Evolutionary conservation across 225 moss, liverwort and hornwort species (phyloP).

Genomic region (Bryoerythrophyllum caledonicum): DNA sequence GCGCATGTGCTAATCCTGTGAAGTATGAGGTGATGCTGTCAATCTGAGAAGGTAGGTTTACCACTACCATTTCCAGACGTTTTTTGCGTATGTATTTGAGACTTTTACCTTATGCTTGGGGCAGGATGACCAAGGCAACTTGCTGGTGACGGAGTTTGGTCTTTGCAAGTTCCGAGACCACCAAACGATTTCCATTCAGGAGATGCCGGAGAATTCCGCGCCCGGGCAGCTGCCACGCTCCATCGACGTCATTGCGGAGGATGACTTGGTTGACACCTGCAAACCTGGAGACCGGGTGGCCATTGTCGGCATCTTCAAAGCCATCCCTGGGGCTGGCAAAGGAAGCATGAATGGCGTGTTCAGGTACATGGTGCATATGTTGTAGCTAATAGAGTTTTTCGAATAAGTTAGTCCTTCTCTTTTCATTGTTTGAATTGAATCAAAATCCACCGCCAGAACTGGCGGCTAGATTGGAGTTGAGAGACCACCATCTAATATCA

Average conservation of each 20-base stretch:
- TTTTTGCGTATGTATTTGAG: background rate
- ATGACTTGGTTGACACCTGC: slow-evolving; percentile 78
- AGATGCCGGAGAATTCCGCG: slow-evolving; percentile 87
- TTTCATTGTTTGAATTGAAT: too few species aligned
- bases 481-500: too few species aligned
- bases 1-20: too few species aligned
- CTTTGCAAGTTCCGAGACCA: slow-evolving; percentile 76
- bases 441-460: too few species aligned
- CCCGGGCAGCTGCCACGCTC: slow-evolving; percentile 83
- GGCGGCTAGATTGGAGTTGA: too few species aligned
- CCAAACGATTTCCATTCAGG: slow-evolving; percentile 78
- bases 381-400: background rate
- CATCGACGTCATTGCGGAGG: slow-evolving; percentile 78
- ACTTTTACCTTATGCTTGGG: background rate
- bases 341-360: slow-evolving; percentile 81
- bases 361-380: slow-evolving; percentile 39
- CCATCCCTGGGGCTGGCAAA: slow-evolving; percentile 55
- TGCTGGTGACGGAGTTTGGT: slow-evolving; percentile 76
- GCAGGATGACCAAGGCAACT: slow-evolving; percentile 72
- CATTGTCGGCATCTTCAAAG: slow-evolving; percentile 73
- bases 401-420: too few species aligned
- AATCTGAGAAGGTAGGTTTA: too few species aligned
- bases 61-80: too few species aligned
- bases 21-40: too few species aligned
- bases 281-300: slow-evolving; percentile 85